Base-by-base conservation (phyloP, 257 asterid genomes). In the Paraleonurus japonicus region DNA sequence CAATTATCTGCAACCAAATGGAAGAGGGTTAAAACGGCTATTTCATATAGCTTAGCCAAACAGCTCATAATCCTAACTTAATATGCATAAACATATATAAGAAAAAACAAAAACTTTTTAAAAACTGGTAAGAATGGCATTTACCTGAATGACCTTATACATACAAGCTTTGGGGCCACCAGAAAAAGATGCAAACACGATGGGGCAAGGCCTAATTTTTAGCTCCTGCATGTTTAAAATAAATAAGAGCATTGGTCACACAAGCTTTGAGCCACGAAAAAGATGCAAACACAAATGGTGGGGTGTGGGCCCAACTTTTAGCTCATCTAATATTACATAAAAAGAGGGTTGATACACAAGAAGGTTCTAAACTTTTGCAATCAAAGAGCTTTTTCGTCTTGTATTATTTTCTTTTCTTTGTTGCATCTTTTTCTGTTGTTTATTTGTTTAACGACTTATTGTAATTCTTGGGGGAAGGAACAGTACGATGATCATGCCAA, bases 161-260 rank as follows among this genome's bases (percentile, higher is more conserved):
- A 92, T 87, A 80, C 98, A 89, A 69, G 98, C 90, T 84, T 89
- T 95, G 5, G 95, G 96, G 67, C 99, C 99, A 27, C 95, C 95
- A 16, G 99, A 95, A 78, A 95, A 95, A 10, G 99, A 95, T 70
- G 96, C 97, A 77, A 95, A 85, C 74, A 92, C 90, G 58, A 95
- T 84, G 7, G 99, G 98, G 82, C 97, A 82, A 26, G 96, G 97
- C 80, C 89, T 84, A 72, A 81, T 68, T 82, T 85, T 92, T 35
- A 95, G 90, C 83, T 95, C 98, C 99, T 95, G 76, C 78, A 48
- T 15, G n/a, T 62, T 59, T 16, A 61, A 19, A 64, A 63, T 17
- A 70, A 54, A 76, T 30, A n/a, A 57, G 65, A 45, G 4, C 41
- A 8, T 89, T 91, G 75, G 88, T 88, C 96, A 89, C 84, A 81